Conservation (phyloP, 768 basidiomycete genomes). For the Serpula lacrymans region DNA sequence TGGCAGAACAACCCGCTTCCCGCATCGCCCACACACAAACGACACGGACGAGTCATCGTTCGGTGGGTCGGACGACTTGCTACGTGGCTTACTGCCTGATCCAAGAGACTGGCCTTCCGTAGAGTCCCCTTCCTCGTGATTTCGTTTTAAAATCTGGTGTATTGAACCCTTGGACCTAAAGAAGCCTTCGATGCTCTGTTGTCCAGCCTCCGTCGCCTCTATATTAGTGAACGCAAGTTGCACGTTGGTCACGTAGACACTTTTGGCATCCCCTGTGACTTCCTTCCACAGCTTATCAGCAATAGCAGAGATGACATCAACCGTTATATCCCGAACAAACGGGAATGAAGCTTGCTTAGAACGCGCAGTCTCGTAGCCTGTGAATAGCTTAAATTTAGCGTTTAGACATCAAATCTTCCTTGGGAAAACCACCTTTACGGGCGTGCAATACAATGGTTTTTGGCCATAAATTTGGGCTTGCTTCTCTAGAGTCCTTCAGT, state of each 20-base stretch:
- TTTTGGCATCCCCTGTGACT: slow-evolving; percentile 54
- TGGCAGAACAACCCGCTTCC: slow-evolving; percentile 39
- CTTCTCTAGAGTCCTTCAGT: slow-evolving; percentile 75
- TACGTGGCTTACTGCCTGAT: neutral
- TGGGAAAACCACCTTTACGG: slow-evolving; percentile 52
- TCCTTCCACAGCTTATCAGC: slow-evolving; percentile 88
- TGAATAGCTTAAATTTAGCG: slow-evolving; percentile 5
- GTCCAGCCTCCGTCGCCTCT: slow-evolving; percentile 71
- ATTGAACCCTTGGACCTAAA: slow-evolving; percentile 41
- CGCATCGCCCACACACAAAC: slow-evolving; percentile 60
- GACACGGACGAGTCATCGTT: slow-evolving; percentile 26
- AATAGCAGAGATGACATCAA: slow-evolving; percentile 71
- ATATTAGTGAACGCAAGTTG: slow-evolving; percentile 76
- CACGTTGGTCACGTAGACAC: slow-evolving; percentile 70
- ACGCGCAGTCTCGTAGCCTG: slow-evolving; percentile 62
- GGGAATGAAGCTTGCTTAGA: slow-evolving; percentile 91
- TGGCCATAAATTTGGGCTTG: slow-evolving; percentile 80
- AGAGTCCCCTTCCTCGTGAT: slow-evolving; percentile 28
- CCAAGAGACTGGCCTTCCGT: slow-evolving; percentile 2
- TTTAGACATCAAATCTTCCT: neutral
- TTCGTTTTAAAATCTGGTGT: slow-evolving; percentile 33
- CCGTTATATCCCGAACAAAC: slow-evolving; percentile 67
- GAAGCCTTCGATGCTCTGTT: slow-evolving; percentile 86
- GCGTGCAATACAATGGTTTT: slow-evolving; percentile 83
- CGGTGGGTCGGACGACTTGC: too few species aligned